Percentiles rank a stretch among this genome's conserved stretches.
Conservation (phyloP, 2,329 filamentous ascomycete species). For the Tolypocladium sp. region DNA sequence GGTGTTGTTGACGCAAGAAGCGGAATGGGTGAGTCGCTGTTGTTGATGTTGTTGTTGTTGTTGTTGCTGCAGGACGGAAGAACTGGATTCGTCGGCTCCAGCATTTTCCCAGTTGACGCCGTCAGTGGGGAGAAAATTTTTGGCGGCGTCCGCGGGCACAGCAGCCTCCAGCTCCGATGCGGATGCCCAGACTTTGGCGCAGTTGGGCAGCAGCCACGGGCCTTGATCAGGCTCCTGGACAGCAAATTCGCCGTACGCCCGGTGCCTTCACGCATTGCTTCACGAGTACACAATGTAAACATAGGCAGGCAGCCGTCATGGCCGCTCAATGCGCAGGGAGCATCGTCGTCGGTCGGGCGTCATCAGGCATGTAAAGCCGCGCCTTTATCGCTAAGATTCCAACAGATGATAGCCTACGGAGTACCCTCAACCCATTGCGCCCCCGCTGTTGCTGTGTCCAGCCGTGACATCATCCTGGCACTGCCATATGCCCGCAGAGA, state of each 20-base stretch:
- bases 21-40: not conserved
- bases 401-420: too few relatives aligned
- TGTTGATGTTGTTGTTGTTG: not conserved
- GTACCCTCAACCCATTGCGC: too few relatives aligned
- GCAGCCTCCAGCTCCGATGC: not conserved
- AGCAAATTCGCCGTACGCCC: not conserved
- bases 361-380: too few relatives aligned
- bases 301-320: too few relatives aligned
- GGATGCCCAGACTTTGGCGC: not conserved
- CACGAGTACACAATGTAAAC: too few relatives aligned
- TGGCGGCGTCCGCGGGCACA: not conserved
- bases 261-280: not conserved
- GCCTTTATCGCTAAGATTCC: too few relatives aligned
- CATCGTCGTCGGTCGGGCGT: too few relatives aligned
- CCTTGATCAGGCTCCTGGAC: not conserved
- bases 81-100: not conserved
- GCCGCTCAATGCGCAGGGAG: too few relatives aligned
- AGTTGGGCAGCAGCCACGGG: not conserved
- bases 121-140: not conserved
- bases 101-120: not conserved
- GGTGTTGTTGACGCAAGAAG: not conserved
- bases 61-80: not conserved
- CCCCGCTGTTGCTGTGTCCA: too few relatives aligned
- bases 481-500: too few relatives aligned
- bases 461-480: too few relatives aligned